These are phyloP conservation scores for Sporodiniella umbellata DNA, from an alignment of 371 early-diverging fungal genomes.

Conservation along the genomic window DNA sequence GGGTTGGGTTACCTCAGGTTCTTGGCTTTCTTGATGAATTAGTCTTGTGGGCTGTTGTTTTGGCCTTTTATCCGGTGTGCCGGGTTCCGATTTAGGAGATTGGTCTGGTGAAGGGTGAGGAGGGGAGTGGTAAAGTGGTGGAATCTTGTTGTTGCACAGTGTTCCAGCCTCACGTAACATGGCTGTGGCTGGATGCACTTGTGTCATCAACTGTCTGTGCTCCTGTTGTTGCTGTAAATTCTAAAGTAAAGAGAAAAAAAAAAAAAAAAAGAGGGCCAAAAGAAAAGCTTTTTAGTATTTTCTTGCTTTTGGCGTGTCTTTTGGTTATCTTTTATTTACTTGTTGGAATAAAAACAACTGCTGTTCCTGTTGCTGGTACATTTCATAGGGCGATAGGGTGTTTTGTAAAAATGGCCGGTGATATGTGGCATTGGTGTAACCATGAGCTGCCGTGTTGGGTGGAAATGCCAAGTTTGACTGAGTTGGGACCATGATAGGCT, in stretches of 20 bases:
- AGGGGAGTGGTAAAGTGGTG: constrained; percentile 17
- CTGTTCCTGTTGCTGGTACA: neutral
- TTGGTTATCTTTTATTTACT: neutral
- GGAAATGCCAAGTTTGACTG: constrained; percentile 17
- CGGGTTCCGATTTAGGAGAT: constrained; percentile 23
- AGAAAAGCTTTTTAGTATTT: too few relatives aligned
- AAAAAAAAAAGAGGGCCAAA: too few relatives aligned
- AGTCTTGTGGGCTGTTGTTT: constrained; percentile 47
- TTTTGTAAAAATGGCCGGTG: neutral
- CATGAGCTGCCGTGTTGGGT: constrained; percentile 7
- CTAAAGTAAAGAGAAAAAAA: neutral
- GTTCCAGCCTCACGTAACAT: neutral
- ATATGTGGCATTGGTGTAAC: constrained; percentile 2
- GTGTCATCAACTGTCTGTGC: neutral
- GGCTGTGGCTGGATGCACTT: constrained; percentile 7
- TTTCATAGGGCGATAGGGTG: neutral
- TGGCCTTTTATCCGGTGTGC: constrained; percentile 36
- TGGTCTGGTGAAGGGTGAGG: constrained; percentile 14
- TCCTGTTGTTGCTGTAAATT: neutral
- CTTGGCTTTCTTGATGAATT: constrained; percentile 1
- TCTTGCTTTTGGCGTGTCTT: neutral
- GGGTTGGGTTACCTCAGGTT: constrained; percentile 8
- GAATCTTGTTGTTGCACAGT: constrained; percentile 2
- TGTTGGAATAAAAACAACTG: neutral
- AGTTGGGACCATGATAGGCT: constrained; percentile 13